Evolutionary conservation across 139 green algal genomes (phyloP), one percentile per base, ranked within the genome.

Genomic region (Trebouxia sp.): DNA sequence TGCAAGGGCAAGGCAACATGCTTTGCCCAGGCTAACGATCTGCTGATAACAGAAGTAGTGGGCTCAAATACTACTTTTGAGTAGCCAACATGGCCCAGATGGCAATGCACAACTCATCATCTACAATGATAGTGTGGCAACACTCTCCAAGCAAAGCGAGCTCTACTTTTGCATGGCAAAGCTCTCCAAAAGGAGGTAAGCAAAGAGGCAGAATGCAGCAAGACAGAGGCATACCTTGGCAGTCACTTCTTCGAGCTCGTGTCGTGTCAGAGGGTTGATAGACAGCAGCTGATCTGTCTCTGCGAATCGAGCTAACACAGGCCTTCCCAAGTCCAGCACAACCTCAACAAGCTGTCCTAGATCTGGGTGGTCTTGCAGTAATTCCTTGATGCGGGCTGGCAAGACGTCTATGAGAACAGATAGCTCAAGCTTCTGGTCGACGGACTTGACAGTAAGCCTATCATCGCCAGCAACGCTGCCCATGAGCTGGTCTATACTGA

Each of bases 261-360:
- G 82, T 24, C 82, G 43, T 0, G 77, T 93, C 3, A 98, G 76
- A 2, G 66, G 5, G 0, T 82, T 74, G 0, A 91, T 78, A 20
- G 76, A 80, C 1, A 96, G 82, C 42, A 80, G 17, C n/a, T 90
- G 74, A 41, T 95, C 92, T 0, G 88, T 83, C 7, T 41, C 37
- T 1, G 89, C 87, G 47, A 98, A 97, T 4, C 95, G 85, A 0
- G 94, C 93, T 22, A 95, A 17, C 6, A 94, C 89, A 20, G 83
- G 84, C 35, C 95, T 45, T 0, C 95, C 95, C 26, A 96, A 65
- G 83, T 98, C 95, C 83, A 98, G 86, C 1, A 97, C 91, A 12
- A 98, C 84, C 88, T 98, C 89, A 15, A 96, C 75, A 37, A 96
- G 85, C 81, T 93, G 82, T 45, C 32, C 6, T 3, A 72, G 37